phyloP scores from a whole-genome alignment of 345 rosid genomes.

The Microcos paniculata region DNA sequence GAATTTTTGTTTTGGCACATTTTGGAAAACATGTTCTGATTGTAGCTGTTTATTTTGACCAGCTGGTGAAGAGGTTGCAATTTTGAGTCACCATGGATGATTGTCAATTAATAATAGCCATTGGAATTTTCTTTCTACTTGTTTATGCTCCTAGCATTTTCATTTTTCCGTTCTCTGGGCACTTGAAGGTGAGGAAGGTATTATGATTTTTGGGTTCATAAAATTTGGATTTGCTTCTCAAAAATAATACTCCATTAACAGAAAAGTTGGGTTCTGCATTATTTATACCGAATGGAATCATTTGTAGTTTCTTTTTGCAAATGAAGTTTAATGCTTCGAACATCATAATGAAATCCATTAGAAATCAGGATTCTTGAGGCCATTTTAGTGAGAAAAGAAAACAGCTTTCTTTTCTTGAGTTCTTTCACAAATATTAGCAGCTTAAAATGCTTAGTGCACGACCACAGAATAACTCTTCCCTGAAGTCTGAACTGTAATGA shows the following conservation, averaged over 20 bases:
- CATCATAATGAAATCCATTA: background rate
- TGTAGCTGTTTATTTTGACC: background rate
- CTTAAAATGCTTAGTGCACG: too few species aligned
- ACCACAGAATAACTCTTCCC: background rate
- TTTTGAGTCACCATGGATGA: background rate
- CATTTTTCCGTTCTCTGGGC: background rate
- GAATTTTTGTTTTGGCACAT: background rate
- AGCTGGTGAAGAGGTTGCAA: background rate
- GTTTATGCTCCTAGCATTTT: background rate
- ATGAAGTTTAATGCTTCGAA: background rate
- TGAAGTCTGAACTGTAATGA: background rate
- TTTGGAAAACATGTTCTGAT: background rate
- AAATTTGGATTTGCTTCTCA: too few species aligned
- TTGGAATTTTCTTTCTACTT: background rate
- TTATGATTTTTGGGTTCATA: slow-evolving; percentile 8
- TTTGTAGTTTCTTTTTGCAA: background rate
- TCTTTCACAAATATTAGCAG: too few species aligned
- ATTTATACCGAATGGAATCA: background rate
- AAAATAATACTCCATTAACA: too few species aligned
- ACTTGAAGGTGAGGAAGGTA: slow-evolving; percentile 67
- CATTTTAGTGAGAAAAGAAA: background rate
- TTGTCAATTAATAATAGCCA: background rate
- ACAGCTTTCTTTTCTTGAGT: too few species aligned
- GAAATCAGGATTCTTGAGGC: background rate
- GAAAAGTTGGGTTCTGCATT: too few species aligned